Evolutionary conservation across 768 basidiomycete genomes (phyloP), one percentile per base, ranked within the genome.

Genomic region (Suillus fuscotomentosus): DNA sequence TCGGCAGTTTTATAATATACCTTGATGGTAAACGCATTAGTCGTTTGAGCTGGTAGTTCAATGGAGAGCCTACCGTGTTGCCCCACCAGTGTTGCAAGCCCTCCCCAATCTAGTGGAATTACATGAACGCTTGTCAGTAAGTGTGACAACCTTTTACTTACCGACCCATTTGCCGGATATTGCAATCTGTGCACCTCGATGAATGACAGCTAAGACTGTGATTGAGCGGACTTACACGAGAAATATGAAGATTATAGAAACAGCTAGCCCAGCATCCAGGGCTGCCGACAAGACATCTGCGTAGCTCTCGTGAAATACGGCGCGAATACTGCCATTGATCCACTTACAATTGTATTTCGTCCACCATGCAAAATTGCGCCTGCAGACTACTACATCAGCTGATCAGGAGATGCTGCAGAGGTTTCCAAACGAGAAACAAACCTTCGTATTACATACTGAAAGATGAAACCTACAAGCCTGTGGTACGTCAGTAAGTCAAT

Each of bases 281-380:
- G 90, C 89, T 54, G 90, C 90, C 43, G 88, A 90, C 24, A 91
- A 78, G 10, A 91, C 87, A 73, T 91, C 88, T 90, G 51, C 24
- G 10, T 42, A 41, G 56, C 41, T 17, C 17, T 57, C 15, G 39
- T 20, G 10, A 27, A 27, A 41, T 17, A 10, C 15, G 24, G 17
- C 10, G 17, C 10, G 39, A 41, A 41, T 17, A 20, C 7, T 11
- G 15, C 1, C 22, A 5, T 41, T 7, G 27, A 27, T 59, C 17
- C 15, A 59, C 80, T 68, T 66, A 90, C 89, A 91, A 67, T 91
- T 91, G 75, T 90, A 90, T 73, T 91, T 91, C 22, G 88, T 84
- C 90, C 89, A 91, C 77, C 86, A 90, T 6, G 83, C 76, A 71
- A 91, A 91, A 71, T 87, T 79, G 66, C 83, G 83, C 54, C 75